phyloP scores from a whole-genome alignment of 1,284 basidiomycete species.

The Rhodotorula sp. region DNA sequence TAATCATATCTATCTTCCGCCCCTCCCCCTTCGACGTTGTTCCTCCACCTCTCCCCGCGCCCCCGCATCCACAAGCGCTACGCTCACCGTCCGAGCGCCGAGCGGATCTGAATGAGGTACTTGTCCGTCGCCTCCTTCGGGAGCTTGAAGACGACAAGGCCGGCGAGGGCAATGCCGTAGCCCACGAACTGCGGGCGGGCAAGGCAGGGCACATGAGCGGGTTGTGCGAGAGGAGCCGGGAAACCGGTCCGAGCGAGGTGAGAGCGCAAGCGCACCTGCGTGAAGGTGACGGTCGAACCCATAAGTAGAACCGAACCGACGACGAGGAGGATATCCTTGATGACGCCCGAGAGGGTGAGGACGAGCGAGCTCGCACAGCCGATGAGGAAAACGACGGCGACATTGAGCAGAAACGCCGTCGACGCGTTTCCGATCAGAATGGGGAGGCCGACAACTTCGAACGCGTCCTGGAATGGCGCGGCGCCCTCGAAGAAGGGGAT shows the following conservation, averaged over 20 bases:
- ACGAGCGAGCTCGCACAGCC: conserved; percentile 54
- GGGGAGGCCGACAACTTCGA: conserved; percentile 52
- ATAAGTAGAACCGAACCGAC: conserved; percentile 54
- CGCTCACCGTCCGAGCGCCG: conserved; percentile 22
- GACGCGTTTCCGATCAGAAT: conserved; percentile 55
- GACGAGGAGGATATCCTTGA: conserved; percentile 56
- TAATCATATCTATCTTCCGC: too few relatives aligned
- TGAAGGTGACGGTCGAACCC: conserved; percentile 53
- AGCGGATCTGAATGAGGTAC: conserved; percentile 22
- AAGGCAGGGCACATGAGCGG: too few relatives aligned
- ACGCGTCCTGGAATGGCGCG: conserved; percentile 52
- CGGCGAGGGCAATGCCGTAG: conserved; percentile 18
- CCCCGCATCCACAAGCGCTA: not conserved
- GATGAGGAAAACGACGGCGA: conserved; percentile 55
- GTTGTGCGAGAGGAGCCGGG: too few relatives aligned
- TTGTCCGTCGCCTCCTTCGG: conserved; percentile 40
- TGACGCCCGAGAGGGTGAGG: conserved; percentile 53
- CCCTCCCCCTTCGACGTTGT: not conserved
- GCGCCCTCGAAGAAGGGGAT: conserved; percentile 56
- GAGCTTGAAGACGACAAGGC: conserved; percentile 28
- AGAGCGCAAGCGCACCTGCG: conserved; percentile 46
- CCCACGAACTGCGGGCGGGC: not conserved
- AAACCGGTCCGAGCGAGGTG: too few relatives aligned
- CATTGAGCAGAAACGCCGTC: conserved; percentile 56
- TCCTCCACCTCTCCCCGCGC: not conserved